Base-by-base conservation (phyloP, 352 stramenopile species). In the Phytopythium mirpurense region DNA sequence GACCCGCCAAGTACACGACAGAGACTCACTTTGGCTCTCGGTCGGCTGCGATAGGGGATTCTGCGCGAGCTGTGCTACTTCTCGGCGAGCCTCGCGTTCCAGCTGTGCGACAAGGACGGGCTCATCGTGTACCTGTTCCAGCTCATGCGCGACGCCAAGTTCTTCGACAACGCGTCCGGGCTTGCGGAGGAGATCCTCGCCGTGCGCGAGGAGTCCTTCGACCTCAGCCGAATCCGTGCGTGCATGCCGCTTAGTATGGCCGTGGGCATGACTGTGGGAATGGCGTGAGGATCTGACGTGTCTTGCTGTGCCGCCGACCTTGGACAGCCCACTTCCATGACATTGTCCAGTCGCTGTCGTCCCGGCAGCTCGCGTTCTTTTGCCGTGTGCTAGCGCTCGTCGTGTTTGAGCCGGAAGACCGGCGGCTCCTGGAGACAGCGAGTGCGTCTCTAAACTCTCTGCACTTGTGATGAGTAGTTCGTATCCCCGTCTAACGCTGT, bases 361-460 rank as follows among this genome's bases (percentile, higher is more conserved):
- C 87, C 32, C 80, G 93, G 14, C 91, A 98, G 53, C 68, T 98
- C 38, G 92, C 93, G 14, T 96, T 98, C 67, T 98, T 98, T 65
- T 98, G 93, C 48, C 87, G 95, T n/a, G 91, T 98, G 29, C 73
- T 98, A 23, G 94, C 91, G 3, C 73, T 98, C 8, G 76, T 98
- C 7, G 77, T 98, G 21, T 98, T 98, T 70, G 93, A 98, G 59
- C 92, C 92, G 1, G 95, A 98, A 63, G 95, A 98, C 59, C 83
- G 95, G 18, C 81, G 95, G 32, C 67, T 98, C 1, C 68, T 98
- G 23, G 93, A 98, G 54, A 96, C 76, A 51, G 88, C 90, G 18
- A 90, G 83, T 93, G 57, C 31, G 70, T 77, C 8, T 14, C 34
- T n/a, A 15, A 10, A 11, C 14, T 37, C 0, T 16, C 34, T 19